These are phyloP conservation scores for Tagetes erecta DNA, from an alignment of 129 eudicot genomes.

Conservation along the genomic window DNA sequence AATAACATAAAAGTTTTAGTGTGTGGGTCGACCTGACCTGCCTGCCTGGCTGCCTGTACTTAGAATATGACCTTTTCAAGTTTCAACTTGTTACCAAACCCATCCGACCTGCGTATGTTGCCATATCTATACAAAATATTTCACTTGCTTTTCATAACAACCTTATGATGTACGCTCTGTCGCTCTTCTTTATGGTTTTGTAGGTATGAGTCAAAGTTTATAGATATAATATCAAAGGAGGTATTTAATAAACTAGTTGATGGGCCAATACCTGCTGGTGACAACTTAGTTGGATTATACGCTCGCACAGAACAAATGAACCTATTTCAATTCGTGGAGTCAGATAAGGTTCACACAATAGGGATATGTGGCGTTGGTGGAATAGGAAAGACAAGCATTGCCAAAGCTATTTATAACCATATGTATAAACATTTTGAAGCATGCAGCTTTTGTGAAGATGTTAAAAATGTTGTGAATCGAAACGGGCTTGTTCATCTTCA, in stretches of 20 bases:
- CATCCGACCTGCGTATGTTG: not conserved
- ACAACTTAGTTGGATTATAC: conserved; percentile 37
- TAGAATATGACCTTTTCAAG: too few relatives aligned
- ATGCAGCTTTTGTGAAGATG: conserved; percentile 36
- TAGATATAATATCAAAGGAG: conserved; percentile 35
- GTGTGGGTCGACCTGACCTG: not conserved
- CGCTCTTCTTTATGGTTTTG: conserved; percentile 6
- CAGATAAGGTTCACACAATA: conserved; percentile 31
- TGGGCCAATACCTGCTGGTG: conserved; percentile 25
- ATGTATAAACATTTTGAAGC: conserved; percentile 36
- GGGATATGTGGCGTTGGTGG: conserved; percentile 39
- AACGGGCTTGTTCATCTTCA: conserved; percentile 33
- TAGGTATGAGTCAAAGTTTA: conserved; percentile 32
- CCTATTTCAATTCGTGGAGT: conserved; percentile 16
- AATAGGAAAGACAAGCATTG: conserved; percentile 35
- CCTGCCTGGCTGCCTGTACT: not conserved
- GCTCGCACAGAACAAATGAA: conserved; percentile 34
- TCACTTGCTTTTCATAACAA: conserved; percentile 11
- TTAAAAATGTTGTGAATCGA: conserved; percentile 15
- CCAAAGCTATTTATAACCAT: conserved; percentile 38
- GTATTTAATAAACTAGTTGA: conserved; percentile 32
- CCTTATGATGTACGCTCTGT: conserved; percentile 9
- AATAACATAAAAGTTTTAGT: not conserved
- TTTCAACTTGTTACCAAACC: not conserved
- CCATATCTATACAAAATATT: not conserved